Base-by-base conservation (phyloP, 768 basidiomycete genomes). In the Calocybe gangraenosa region DNA sequence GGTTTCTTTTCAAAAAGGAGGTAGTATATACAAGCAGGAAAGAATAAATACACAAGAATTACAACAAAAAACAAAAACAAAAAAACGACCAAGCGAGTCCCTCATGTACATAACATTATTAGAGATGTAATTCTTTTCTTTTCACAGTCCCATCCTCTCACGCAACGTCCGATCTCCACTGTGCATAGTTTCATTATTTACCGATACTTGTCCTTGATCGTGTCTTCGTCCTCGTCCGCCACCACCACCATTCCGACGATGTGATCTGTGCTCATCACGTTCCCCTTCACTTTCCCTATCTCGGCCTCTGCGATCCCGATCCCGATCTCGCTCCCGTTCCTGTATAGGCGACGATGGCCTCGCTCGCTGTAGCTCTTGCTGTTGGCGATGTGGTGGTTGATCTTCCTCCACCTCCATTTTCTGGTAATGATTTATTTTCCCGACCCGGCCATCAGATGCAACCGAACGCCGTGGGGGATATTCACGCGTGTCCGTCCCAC, bases 91-190 rank as follows among this genome's bases (percentile, higher is more conserved):
- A 28, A 28, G 25, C 6, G 11, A n/a, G n/a, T n/a, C n/a, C n/a
- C n/a, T n/a, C n/a, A 28, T 28, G 25, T 28, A 5, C 25, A 5
- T 6, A 28, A 28, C 11, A 28, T 6, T 28, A 28, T 28, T 6
- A 28, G 5, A 11, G 5, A 28, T 5, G 11, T 11, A 28, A 28
- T 28, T 28, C 11, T 28, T n/a, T 28, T 28, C 25, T 11, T 37
- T 55, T 75, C 66, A 87, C 34, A 88, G 73, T 63, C 88, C 88
- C 82, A 91, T 77, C 58, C 88, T 71, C 65, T 90, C 86, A 63
- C 82, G 84, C 71, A 91, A 81, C 72, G 88, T 87, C 78, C 87
- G 87, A 71, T 86, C 83, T 36, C 69, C 70, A 51, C 69, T 64
- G 51, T 66, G 66, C 47, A 62, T 48, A 50, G 58, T 62, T 47